A percentile compares a stretch with the other conserved stretches of the same genome.
Evolutionary conservation across 805 yeast species (phyloP).

Genomic region (Candida tibetensis): DNA sequence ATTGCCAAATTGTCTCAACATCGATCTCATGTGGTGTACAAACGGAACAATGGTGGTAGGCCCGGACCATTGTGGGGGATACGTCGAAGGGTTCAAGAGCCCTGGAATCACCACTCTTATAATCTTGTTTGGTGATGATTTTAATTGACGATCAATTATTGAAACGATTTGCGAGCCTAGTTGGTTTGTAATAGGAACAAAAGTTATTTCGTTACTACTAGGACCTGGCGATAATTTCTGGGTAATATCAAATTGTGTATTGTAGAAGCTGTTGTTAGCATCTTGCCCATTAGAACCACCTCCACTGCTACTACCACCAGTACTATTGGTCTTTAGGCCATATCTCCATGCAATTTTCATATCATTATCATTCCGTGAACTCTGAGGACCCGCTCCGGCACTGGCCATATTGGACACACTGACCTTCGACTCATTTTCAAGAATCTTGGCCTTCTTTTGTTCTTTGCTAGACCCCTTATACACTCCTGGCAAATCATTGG

Average conservation of each 20-base stretch:
- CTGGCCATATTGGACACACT: conserved; percentile 62
- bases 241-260: conserved; percentile 73
- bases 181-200: conserved; percentile 39
- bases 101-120: conserved; percentile 72
- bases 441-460: conserved; percentile 56
- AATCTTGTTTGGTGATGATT: conserved; percentile 43
- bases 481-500: conserved; percentile 70
- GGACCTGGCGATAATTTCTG: conserved; percentile 68
- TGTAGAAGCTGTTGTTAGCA: conserved; percentile 48
- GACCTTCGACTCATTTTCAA: conserved; percentile 56
- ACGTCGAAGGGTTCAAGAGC: conserved; percentile 76
- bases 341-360: conserved; percentile 95
- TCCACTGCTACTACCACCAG: conserved; percentile 6
- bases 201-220: conserved; percentile 55
- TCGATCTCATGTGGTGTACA: conserved; percentile 53
- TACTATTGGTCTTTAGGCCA: conserved; percentile 42
- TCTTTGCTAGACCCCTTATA: conserved; percentile 69
- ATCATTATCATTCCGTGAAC: conserved; percentile 33
- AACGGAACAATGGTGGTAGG: conserved; percentile 56
- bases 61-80: conserved; percentile 48
- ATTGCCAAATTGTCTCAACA: conserved; percentile 45
- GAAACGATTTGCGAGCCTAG: conserved; percentile 30
- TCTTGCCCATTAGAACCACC: conserved; percentile 18
- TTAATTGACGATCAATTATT: conserved; percentile 31
- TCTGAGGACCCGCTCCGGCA: conserved; percentile 1